Evolutionary conservation across 2,329 filamentous ascomycete species (phyloP).

Genomic region (Cladosporium halotolerans): DNA sequence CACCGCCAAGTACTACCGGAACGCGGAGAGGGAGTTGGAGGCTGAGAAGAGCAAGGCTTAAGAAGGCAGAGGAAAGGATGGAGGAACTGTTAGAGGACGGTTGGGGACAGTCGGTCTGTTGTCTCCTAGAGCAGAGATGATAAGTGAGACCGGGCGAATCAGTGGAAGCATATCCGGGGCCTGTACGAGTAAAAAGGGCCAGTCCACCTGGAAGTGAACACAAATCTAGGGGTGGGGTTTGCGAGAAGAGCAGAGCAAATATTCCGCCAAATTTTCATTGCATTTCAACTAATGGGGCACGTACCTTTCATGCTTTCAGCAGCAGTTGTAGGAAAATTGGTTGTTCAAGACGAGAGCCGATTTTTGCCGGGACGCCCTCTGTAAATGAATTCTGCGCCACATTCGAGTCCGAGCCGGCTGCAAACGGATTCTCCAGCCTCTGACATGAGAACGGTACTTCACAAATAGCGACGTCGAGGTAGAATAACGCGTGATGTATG

Average conservation of each 20-base stretch:
- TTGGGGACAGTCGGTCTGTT: neutral
- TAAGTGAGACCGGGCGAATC: neutral
- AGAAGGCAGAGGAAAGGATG: neutral
- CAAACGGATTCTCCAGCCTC: no score
- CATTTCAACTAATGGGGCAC: no score
- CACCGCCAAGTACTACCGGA: constrained; percentile 95
- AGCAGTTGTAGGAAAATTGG: no score
- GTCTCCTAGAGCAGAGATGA: constrained; percentile 7
- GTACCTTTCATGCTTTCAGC: no score
- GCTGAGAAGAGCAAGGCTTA: constrained; percentile 50
- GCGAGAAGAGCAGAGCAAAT: neutral
- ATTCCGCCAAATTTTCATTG: neutral
- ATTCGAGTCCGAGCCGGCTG: no score
- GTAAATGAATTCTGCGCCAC: no score
- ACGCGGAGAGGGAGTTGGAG: constrained; percentile 90
- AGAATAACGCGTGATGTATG: no score
- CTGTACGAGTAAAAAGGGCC: constrained; percentile 7
- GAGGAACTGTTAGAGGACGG: neutral
- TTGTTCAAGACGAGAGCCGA: no score
- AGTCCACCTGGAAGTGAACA: neutral
- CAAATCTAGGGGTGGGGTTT: constrained; percentile 2
- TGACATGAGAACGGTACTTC: no score
- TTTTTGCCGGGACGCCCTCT: no score
- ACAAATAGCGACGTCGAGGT: no score
- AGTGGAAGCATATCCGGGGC: constrained; percentile 5